Base-by-base conservation (phyloP, 768 basidiomycete genomes). In the Suillus lakei region DNA sequence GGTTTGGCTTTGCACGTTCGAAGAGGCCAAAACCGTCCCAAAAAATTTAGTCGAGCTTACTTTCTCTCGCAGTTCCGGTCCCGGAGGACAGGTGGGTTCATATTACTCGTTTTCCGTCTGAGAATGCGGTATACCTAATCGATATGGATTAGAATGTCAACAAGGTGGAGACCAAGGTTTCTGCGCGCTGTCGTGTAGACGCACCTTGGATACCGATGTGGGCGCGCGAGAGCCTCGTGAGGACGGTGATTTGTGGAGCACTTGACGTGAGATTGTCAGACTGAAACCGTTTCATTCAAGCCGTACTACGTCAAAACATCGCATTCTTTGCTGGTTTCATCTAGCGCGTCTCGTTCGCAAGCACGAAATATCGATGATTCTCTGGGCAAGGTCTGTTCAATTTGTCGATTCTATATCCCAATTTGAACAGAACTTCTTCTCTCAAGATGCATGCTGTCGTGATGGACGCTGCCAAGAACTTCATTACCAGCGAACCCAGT, bases 121-220 rank as follows among this genome's bases (percentile, higher is more conserved):
- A 62, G 43, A 32, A 36, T 23, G 43, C 44, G 34, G 50, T 30
- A 38, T 60, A 46, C 34, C 32, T 44, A 21, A 60, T 21, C 7
- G 13, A 32, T 53, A 21, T n/a, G 32, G 53, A 5, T 32, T 54
- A 54, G 53, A 92, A 95, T 68, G 93, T 95, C 44, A 95, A 95
- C 72, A 95, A 93, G 78, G 85, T 94, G n/a, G 93, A 92, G 65
- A 94, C 93, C 16, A 94, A 94, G 73, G 91, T 86, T 0, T 89
- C 86, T 0, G 69, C 90, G 18, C 82, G 89, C 48, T 91, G 90
- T 69, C 74, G 82, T 7, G 59, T 92, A 10, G 78, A 87, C 60
- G 79, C 83, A 1, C 61, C 76, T 1, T 93, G 91, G 91, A 88
- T 93, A 59, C 92, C 92, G 8, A 61, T 67, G 2, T 93, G 92